A percentile compares a stretch with the other conserved stretches of the same genome.
Evolutionary conservation across 2,329 filamentous ascomycete species (phyloP).

Genomic region (Diaporthe aspalathi): DNA sequence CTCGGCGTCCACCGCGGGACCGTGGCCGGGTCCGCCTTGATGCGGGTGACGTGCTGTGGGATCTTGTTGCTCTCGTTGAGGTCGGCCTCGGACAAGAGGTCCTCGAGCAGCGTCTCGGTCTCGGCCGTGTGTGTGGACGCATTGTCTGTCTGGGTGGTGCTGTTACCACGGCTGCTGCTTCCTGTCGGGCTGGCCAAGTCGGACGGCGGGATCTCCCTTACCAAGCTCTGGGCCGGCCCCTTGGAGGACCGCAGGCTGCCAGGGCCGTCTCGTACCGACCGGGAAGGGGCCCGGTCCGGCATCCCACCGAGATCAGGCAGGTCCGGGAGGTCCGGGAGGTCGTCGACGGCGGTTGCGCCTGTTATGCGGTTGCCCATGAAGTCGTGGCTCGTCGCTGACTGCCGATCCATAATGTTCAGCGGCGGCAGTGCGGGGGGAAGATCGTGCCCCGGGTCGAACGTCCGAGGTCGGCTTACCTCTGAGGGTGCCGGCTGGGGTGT

Average conservation of each 20-base stretch:
- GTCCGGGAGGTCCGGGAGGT: slow-evolving; percentile 15
- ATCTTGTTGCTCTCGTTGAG: slow-evolving; percentile 48
- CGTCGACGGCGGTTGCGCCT: slow-evolving; percentile 22
- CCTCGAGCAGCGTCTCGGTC: slow-evolving; percentile 50
- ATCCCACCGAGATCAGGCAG: neutral
- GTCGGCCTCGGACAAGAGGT: slow-evolving; percentile 51
- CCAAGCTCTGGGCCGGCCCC: slow-evolving; percentile 33
- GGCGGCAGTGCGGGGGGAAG: slow-evolving; percentile 36
- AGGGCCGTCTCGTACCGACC: slow-evolving; percentile 43
- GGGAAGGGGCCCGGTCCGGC: slow-evolving; percentile 41
- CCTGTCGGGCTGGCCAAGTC: slow-evolving; percentile 37
- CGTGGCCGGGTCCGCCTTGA: slow-evolving; percentile 61
- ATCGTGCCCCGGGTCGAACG: slow-evolving; percentile 34
- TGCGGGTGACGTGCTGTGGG: slow-evolving; percentile 57
- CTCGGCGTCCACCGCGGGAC: slow-evolving; percentile 66
- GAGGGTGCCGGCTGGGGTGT: slow-evolving; percentile 37
- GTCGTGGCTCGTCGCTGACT: slow-evolving; percentile 38
- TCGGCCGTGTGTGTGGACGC: slow-evolving; percentile 46
- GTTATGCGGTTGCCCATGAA: slow-evolving; percentile 34
- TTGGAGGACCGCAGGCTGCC: slow-evolving; percentile 39
- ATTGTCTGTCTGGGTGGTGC: slow-evolving; percentile 44
- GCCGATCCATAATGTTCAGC: slow-evolving; percentile 40
- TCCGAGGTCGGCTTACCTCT: slow-evolving; percentile 37
- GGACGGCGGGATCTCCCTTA: slow-evolving; percentile 34
- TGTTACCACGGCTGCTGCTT: slow-evolving; percentile 27